Base-by-base conservation (phyloP, 345 rosid species). In the Lenwebbia sp. region DNA sequence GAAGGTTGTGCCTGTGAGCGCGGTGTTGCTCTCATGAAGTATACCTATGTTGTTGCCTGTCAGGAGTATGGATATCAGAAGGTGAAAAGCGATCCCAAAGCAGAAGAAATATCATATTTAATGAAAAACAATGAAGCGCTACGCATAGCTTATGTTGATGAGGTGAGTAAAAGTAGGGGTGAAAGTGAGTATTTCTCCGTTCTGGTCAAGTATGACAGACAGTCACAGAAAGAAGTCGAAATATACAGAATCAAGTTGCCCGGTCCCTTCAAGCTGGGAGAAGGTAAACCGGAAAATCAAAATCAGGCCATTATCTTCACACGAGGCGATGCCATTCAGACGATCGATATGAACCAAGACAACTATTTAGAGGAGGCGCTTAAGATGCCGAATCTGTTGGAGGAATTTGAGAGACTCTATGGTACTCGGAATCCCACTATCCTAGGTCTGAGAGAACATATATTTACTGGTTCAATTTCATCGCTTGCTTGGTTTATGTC, bases 291-390 rank as follows among this genome's bases (percentile, higher is more conserved):
- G 9, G 99, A 96, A 89, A 96, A 96, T 91, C 99, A 96, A 90
- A 96, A 96, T 88, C 99, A 96, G 87, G 98, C 95, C 57, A 85
- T 96, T 85, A 95, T 96, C 88, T 96, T 96, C 88, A 96, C 99
- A 53, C 94, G 98, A 19, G 99, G 99, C 11, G 98, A 95, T 88
- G 99, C 99, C 37, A 91, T 96, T 60, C 99, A 96, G 89, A 96
- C 99, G 10, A 96, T 96, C 56, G 98, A 96, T 86, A 96, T 96
- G 99, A 96, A 96, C 92, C 99, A 96, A 91, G 99, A 96, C 91
- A 94, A 93, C 91, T 95, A 95, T 89, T 93, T 94, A 41, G 99
- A 96, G 89, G 99, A 96, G 92, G 98, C 99, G 5, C 95, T 96
- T 81, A 96, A 96, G 90, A 93, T 96, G 97, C 91, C 98, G 58